Evolutionary conservation across 2,329 filamentous ascomycete genomes (phyloP), one percentile per base, ranked within the genome.

Genomic region (Coleophoma cylindrospora): DNA sequence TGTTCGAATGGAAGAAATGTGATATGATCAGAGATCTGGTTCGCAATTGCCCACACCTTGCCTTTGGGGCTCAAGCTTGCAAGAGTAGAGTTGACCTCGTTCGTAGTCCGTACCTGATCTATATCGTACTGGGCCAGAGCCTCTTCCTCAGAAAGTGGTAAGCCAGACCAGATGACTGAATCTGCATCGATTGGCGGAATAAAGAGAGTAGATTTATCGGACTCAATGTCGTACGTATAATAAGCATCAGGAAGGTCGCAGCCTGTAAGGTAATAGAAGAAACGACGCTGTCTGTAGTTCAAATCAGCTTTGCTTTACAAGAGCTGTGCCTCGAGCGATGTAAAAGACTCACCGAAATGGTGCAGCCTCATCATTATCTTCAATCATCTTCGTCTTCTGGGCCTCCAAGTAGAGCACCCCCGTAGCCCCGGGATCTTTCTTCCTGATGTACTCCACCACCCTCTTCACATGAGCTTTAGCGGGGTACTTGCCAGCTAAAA

Each of bases 221-320:
- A 77, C 43, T 79, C 74, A 51, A 95, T 85, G 57, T 96, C 86
- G 74, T 96, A 96, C 50, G 86, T 79, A 53, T 90, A 80, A 65
- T 85, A 84, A 61, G 86, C 86, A 68, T 96, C 91, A 52, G 91
- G 80, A 32, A 95, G 77, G 54, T 84, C 58, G 64, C 84, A 95
- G 60, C 94, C 94, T 21, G 89, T 92, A 41, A 97, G 76, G 70
- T 99, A 99, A 80, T 88, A 96, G 74, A 99, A 99, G 68, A 84
- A 89, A 49, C 94, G 86, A 55, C 91, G 88, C 71, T 96, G 91
- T 57, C 89, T 91, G 58, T 10, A 48, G 22, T 34, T 40, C 40
- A 13, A 27, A 11, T 27, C 27, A 27, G 27, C 27, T 27, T 27
- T 27, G 27, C 27, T 27, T 27, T 7, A 5, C 2, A 27, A 27